Conservation (phyloP, 768 basidiomycete species). For the Infundibulicybe gibba region DNA sequence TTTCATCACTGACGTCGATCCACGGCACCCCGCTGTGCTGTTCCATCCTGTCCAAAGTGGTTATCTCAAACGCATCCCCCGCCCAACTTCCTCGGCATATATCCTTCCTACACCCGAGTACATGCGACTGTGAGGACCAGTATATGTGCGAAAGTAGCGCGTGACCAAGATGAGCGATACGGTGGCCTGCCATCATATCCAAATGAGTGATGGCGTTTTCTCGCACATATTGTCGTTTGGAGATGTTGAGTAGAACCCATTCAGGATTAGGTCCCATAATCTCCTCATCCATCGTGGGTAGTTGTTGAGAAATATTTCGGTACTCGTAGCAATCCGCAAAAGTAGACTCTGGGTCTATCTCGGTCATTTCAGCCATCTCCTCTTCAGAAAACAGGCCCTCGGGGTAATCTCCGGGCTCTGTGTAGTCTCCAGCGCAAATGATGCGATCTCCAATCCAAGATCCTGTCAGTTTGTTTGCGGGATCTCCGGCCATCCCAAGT, state of each 20-base stretch:
- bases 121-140: too few relatives aligned
- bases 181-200: too few relatives aligned
- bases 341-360: neutral
- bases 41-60: neutral
- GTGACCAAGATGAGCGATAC: too few relatives aligned
- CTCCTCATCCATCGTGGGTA: neutral
- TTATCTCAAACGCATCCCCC: neutral
- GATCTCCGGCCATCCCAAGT: neutral
- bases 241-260: conserved; percentile 3
- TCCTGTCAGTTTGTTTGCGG: neutral
- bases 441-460: conserved; percentile 18
- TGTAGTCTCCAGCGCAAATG: conserved; percentile 14
- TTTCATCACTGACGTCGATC: neutral
- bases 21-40: neutral
- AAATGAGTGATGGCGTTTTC: neutral
- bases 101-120: neutral
- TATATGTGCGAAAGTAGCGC: too few relatives aligned
- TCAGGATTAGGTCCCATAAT: neutral
- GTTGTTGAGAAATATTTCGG: neutral
- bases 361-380: conserved; percentile 1
- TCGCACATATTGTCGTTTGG: conserved; percentile 4
- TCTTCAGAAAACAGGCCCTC: neutral
- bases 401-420: conserved; percentile 3
- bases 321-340: neutral
- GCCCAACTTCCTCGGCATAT: neutral